Evolutionary conservation across 2,329 filamentous ascomycete genomes (phyloP), one percentile per base, ranked within the genome.

Genomic region (Aspergillus felis): DNA sequence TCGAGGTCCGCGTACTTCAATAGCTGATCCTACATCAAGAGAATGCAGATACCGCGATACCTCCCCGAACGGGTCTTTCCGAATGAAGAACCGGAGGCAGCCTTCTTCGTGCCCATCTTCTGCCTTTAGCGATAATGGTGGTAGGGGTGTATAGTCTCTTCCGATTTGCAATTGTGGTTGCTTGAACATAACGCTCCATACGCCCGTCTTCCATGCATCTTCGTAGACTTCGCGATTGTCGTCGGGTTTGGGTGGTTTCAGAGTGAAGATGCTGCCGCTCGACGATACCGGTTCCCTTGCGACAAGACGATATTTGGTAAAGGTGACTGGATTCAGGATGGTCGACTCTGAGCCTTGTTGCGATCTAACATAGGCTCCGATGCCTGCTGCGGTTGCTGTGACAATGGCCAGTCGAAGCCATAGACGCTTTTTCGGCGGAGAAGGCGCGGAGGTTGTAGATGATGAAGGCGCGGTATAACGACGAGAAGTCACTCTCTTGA

Each of bases 101-200:
- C 79, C 76, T 35, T 71, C 63, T 32, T 72, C 65, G 38, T 73
- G 65, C 7, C 65, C 66, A 38, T 38, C 32, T 7, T 17, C 5
- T 20, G 64, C 24, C 4, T 47, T 65, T 14, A 62, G 57, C 1
- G 66, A 65, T 17, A 61, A 66, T 41, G 63, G 58, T 4, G 69
- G 93, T 0, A 99, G 79, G 0, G 93, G 92, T 3, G 94, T 97
- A 75, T 99, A 99, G 57, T 91, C 87, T 60, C 94, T 80, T 47
- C 91, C 90, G 65, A 99, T 96, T 75, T 97, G 92, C 57, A 97
- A 77, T 72, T 96, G 87, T 2, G 94, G 94, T 76, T 97, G 94
- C 77, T 96, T 96, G 69, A 96, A 86, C 78, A 97, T 89, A 35
- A 97, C 88, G 61, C 88, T 92, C 89, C 91, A 96, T 46, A 95